Evolutionary conservation across 768 basidiomycete genomes (phyloP), one percentile per base, ranked within the genome.

Genomic region (Coprinopsis sp.): DNA sequence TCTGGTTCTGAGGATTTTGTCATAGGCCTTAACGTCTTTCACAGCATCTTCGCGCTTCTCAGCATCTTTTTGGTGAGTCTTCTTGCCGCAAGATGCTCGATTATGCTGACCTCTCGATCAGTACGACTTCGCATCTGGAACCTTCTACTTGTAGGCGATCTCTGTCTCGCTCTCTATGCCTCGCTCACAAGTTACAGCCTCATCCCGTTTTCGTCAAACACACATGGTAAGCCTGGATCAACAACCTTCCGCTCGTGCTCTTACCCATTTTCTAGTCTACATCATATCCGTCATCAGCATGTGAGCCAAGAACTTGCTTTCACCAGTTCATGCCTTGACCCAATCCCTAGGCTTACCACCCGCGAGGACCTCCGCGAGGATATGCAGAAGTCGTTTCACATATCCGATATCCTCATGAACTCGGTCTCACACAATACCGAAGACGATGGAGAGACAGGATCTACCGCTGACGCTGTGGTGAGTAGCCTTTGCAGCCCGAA

Each of bases 221-320:
- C 43, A 6, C 43, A 44, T 19, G 22, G 43, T 44, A 33, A 6
- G 23, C 19, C 16, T 23, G 12, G 22, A 21, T 40, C 38, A 21
- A 10, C 16, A 21, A 22, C 23, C 10, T 40, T 11, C 5, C 23
- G 14, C 16, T 40, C 8, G 5, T 19, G 22, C 8, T 10, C 22
- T 22, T 19, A 37, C 6, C 34, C 38, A 23, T 8, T 24, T 6
- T 7, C 4, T 19, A 42, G 40, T 42, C 4, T 44, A 44, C 31
- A 29, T 44, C n/a, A 44, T 44, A 6, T 44, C 31, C 4, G 43
- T 44, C 29, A 29, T 44, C 22, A 44, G 43, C 31, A 44, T 44
- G 43, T 44, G 43, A 33, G 43, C 33, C 10, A 8, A 8, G n/a
- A n/a, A 8, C n/a, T n/a, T n/a, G 8, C 30, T 31, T 31, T n/a